These are phyloP conservation scores for Myochromella boudieri DNA, from an alignment of 768 basidiomycete genomes.

Conservation along the genomic window DNA sequence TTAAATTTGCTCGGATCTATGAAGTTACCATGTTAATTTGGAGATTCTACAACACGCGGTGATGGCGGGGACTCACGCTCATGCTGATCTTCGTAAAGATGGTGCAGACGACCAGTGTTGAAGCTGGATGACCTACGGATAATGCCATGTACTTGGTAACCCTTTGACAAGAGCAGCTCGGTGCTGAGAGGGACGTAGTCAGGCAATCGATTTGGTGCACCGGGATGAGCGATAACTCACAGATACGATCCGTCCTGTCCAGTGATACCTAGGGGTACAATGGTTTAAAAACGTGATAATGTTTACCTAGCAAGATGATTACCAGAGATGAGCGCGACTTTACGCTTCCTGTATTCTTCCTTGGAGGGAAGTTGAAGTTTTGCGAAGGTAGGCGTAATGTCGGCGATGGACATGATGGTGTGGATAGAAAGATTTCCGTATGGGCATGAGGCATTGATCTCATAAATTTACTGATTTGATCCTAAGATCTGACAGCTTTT, in stretches of 20 bases:
- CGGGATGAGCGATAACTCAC: conserved; percentile 40
- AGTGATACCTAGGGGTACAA: conserved; percentile 69
- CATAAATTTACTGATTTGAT: no score
- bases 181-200: conserved; percentile 47
- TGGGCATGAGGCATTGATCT: no score
- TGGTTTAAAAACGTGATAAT: conserved; percentile 2
- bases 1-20: conserved; percentile 75
- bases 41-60: conserved; percentile 2
- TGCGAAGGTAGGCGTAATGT: conserved; percentile 43
- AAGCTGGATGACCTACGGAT: conserved; percentile 97
- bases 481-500: no score
- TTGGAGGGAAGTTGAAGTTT: conserved; percentile 64
- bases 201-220: conserved; percentile 5
- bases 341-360: conserved; percentile 85
- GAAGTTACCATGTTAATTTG: neutral
- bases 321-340: conserved; percentile 94
- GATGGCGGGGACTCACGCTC: conserved; percentile 59
- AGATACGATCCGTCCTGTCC: conserved; percentile 97
- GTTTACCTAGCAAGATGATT: conserved; percentile 17
- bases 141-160: conserved; percentile 92
- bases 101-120: conserved; percentile 94
- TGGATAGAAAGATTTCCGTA: conserved; percentile 2
- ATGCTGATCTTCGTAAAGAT: conserved; percentile 91
- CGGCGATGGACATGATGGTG: conserved; percentile 43
- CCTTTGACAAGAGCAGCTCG: conserved; percentile 81